Evolutionary conservation across 179 eudicot species (phyloP), one percentile per base, ranked within the genome.

Genomic region (Silene vulgaris): DNA sequence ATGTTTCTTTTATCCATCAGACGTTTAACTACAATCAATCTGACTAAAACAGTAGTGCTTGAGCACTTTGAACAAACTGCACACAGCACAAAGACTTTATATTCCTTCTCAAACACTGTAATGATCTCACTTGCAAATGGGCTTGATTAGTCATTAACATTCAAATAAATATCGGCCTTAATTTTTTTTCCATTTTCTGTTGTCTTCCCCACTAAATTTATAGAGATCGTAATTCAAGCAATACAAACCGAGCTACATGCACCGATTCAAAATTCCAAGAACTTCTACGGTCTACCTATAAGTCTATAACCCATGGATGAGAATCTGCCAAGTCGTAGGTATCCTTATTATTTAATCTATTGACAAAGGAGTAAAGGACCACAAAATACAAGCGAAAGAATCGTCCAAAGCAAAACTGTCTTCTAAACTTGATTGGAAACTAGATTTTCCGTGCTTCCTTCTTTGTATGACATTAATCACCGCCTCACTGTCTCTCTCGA

Each of bases 111-210:
- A 62, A 65, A 66, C n/a, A 20, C 63, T 43, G 9, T 3, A 72
- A 57, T 14, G 14, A 66, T 5, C 45, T 64, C 21, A 8, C 72
- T 63, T 52, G 61, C 62, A 14, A 19, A 35, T 3, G 14, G 29
- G 52, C 16, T 73, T 43, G n/a, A 73, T 75, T 45, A 23, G 30
- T 35, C 13, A n/a, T 26, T 57, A 28, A 30, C 61, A 48, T 63
- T 12, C 19, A 35, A 19, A 17, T 4, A 17, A 59, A 30, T 17
- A 37, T 43, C 19, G 23, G 30, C 59, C 9, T 3, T 43, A 13
- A 4, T 17, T 69, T 8, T 13, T 50, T 6, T 37, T 5, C 17
- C 17, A 11, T 50, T 50, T 50, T 50, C 3, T 50, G 57, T 50
- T 2, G 3, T 50, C n/a, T 2, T 48, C 14, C 54, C 54, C 54